Percentiles rank a stretch among this genome's conserved stretches.
Conservation (phyloP, 768 basidiomycete genomes). For the Hydnum rufescens region DNA sequence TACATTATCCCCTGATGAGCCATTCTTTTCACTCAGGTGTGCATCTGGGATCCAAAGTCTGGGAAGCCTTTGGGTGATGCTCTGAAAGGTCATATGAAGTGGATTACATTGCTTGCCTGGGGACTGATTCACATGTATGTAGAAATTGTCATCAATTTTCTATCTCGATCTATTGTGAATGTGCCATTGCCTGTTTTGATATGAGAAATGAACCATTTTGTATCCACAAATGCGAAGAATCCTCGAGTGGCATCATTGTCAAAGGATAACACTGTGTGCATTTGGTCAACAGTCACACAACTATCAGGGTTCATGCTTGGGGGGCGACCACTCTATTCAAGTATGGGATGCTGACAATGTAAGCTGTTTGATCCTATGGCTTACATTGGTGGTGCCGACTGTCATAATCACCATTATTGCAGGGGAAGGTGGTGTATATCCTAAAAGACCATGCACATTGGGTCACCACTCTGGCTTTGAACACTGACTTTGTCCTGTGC, state of each 20-base stretch:
- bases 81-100: slow-evolving; percentile 84
- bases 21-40: slow-evolving; percentile 25
- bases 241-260: slow-evolving; percentile 88
- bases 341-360: slow-evolving; percentile 83
- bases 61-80: slow-evolving; percentile 80
- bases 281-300: slow-evolving; percentile 67
- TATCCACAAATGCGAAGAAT: slow-evolving; percentile 56
- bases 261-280: slow-evolving; percentile 88
- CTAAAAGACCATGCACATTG: slow-evolving; percentile 95
- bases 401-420: no score
- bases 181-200: no score
- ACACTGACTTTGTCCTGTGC: slow-evolving; percentile 85
- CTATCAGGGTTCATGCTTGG: slow-evolving; percentile 68
- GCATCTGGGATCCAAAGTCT: slow-evolving; percentile 85
- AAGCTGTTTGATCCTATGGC: no score
- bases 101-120: slow-evolving; percentile 90
- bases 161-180: no score
- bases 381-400: no score
- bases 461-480: slow-evolving; percentile 92
- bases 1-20: slow-evolving; percentile 3
- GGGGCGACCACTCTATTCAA: slow-evolving; percentile 81
- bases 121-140: slow-evolving; percentile 86
- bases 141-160: no score
- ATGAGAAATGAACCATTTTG: no score
- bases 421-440: slow-evolving; percentile 71